These are phyloP conservation scores for Salvia sclarea DNA, from an alignment of 305 asterid species.

Conservation along the genomic window DNA sequence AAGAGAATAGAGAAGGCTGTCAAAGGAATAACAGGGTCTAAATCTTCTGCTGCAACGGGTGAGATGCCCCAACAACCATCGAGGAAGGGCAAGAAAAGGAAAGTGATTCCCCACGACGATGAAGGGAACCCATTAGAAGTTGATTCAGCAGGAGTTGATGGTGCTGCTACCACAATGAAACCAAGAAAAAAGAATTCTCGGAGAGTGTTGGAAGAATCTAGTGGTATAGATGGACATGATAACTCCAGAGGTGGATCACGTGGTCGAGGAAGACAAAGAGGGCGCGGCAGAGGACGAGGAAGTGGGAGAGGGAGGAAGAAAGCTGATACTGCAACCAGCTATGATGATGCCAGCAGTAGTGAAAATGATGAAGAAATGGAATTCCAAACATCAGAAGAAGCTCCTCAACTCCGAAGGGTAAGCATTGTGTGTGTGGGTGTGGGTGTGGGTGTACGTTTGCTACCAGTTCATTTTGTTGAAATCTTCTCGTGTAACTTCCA, in stretches of 20 bases:
- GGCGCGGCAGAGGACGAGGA: slow-evolving; percentile 37
- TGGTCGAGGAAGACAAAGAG: slow-evolving; percentile 40
- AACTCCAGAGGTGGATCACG: slow-evolving; percentile 31
- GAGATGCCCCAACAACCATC: slow-evolving; percentile 45
- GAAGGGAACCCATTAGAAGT: slow-evolving; percentile 38
- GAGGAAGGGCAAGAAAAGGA: slow-evolving; percentile 53
- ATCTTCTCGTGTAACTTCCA: slow-evolving; percentile 38
- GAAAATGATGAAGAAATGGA: slow-evolving; percentile 48
- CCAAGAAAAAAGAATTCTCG: slow-evolving; percentile 35
- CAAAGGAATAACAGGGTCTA: slow-evolving; percentile 66
- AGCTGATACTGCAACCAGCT: slow-evolving; percentile 39
- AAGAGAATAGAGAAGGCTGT: slow-evolving; percentile 89
- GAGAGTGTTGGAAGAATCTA: slow-evolving; percentile 29
- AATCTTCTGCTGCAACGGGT: slow-evolving; percentile 53
- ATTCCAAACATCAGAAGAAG: slow-evolving; percentile 39
- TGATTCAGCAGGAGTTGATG: slow-evolving; percentile 34
- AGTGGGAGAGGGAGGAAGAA: slow-evolving; percentile 48
- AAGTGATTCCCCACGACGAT: slow-evolving; percentile 38
- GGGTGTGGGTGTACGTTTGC: not conserved
- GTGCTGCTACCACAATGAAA: slow-evolving; percentile 33
- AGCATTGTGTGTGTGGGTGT: slow-evolving; percentile 13
- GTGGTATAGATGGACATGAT: slow-evolving; percentile 29
- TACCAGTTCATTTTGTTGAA: not conserved
- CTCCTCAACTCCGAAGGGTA: slow-evolving; percentile 69
- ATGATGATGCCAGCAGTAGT: slow-evolving; percentile 37